Evolutionary conservation across 2,329 filamentous ascomycete genomes (phyloP), one percentile per base, ranked within the genome.

Genomic region (Monosporascus sp.): DNA sequence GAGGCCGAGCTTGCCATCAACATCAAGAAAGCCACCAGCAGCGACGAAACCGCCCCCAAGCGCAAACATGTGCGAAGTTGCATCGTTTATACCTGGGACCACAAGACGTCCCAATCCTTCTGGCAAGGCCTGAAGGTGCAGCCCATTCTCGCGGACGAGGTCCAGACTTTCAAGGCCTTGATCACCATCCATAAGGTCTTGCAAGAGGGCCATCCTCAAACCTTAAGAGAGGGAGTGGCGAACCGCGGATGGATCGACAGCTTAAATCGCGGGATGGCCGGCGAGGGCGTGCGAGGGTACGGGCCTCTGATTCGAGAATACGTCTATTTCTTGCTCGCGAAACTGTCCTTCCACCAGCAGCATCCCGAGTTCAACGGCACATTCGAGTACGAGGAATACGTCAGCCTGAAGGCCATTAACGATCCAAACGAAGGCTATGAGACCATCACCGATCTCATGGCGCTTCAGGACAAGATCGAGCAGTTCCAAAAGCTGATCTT

Each of bases 111-210:
- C 43, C 81, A 85, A 69, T 90, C 92, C 68, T 99, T 99, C 72
- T 99, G 94, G 94, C 85, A 90, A 53, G 93, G 92, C 69, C 95
- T 99, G 82, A 99, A 99, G 84, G 92, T 97, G 88, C 93, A 97
- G 76, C 94, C 94, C n/a, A 91, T 99, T 67, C 84, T 97, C 60
- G 93, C 94, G 72, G 94, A 99, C 70, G 94, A 99, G 76, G 87
- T 99, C 40, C 94, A 99, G 77, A 97, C 94, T 4, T 99, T 97
- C 81, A 99, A 99, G 72, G 92, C 94, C 48, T 82, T 99, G 56
- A 97, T 97, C 67, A 97, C 91, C 22, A 85, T 97, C 60, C 94
- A 99, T 77, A 97, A 97, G 72, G 93, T 99, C 51, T 80, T 99
- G 18, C 94, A 99, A 69, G 94, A 99, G 72, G 94, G 94, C 17